phyloP scores from a whole-genome alignment of 345 rosid genomes.

The Syzygium aromaticum region DNA sequence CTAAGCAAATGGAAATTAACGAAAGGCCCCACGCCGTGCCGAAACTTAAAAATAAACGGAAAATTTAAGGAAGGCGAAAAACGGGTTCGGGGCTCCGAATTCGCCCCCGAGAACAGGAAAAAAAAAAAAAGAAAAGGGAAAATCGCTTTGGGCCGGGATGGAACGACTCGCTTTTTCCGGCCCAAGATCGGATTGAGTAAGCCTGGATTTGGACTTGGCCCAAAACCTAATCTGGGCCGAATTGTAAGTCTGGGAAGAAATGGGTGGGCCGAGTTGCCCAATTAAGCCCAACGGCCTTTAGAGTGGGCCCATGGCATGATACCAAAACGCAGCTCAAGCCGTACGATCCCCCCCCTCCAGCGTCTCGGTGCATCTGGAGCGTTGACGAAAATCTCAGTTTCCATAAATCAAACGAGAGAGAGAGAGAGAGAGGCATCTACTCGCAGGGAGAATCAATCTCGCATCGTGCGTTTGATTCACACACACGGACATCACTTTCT shows the following conservation, averaged over 20 bases:
- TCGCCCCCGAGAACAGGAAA: too few species aligned
- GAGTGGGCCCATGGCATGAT: background rate
- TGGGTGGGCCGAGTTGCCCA: background rate
- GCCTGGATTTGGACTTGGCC: background rate
- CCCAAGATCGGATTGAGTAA: background rate
- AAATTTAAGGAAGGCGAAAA: background rate
- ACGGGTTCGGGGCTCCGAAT: background rate
- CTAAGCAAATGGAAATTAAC: background rate
- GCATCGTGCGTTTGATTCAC: background rate
- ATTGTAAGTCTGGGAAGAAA: background rate
- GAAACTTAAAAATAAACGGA: background rate
- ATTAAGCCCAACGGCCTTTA: background rate
- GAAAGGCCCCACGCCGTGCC: background rate
- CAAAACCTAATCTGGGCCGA: background rate
- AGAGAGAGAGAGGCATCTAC: background rate
- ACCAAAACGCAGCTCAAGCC: background rate
- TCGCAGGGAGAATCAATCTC: background rate
- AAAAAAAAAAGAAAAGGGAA: background rate
- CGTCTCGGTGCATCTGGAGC: background rate
- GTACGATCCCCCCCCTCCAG: background rate
- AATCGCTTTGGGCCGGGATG: background rate
- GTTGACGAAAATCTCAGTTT: too few species aligned
- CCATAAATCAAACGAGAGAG: too few species aligned
- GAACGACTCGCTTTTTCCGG: background rate
- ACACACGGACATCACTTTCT: background rate